phyloP scores from a whole-genome alignment of 495 filamentous ascomycete genomes.

The Aspergillus sparsus region DNA sequence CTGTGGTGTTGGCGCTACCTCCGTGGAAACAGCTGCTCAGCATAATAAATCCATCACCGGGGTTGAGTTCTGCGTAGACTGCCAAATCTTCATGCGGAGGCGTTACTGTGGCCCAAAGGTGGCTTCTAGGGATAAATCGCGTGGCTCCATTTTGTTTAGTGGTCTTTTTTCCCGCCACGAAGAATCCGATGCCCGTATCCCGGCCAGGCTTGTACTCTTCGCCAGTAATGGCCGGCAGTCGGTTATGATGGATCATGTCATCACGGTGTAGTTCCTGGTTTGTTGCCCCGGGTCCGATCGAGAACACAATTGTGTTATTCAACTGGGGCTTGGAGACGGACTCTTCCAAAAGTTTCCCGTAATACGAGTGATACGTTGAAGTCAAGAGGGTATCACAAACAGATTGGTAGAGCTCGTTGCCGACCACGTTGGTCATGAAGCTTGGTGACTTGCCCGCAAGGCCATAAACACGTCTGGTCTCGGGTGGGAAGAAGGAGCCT shows the following conservation, averaged over 20 bases:
- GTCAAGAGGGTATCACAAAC: conserved; percentile 33
- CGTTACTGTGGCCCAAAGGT: conserved; percentile 37
- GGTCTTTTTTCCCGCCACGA: conserved; percentile 36
- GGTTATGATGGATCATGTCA: conserved; percentile 32
- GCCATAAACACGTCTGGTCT: conserved; percentile 4
- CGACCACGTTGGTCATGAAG: conserved; percentile 27
- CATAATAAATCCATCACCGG: conserved; percentile 42
- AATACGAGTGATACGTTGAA: conserved; percentile 24
- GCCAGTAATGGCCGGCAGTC: conserved; percentile 13
- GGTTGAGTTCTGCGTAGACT: conserved; percentile 35
- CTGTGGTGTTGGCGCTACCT: conserved; percentile 35
- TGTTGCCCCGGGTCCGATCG: conserved; percentile 32
- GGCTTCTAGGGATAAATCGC: conserved; percentile 43
- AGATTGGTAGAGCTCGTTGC: conserved; percentile 29
- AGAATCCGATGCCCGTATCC: conserved; percentile 31
- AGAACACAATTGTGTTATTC: conserved; percentile 29
- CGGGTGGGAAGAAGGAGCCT: background rate
- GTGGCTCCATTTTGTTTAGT: conserved; percentile 46
- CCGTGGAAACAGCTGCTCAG: conserved; percentile 40
- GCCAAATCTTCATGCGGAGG: conserved; percentile 23
- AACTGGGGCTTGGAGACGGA: conserved; percentile 33
- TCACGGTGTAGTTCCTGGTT: conserved; percentile 40
- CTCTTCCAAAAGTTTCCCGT: conserved; percentile 24
- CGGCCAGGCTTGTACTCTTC: conserved; percentile 27
- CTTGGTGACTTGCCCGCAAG: conserved; percentile 29